phyloP scores from a whole-genome alignment of 2,329 filamentous ascomycete genomes.

The Cladosporium sp. region DNA sequence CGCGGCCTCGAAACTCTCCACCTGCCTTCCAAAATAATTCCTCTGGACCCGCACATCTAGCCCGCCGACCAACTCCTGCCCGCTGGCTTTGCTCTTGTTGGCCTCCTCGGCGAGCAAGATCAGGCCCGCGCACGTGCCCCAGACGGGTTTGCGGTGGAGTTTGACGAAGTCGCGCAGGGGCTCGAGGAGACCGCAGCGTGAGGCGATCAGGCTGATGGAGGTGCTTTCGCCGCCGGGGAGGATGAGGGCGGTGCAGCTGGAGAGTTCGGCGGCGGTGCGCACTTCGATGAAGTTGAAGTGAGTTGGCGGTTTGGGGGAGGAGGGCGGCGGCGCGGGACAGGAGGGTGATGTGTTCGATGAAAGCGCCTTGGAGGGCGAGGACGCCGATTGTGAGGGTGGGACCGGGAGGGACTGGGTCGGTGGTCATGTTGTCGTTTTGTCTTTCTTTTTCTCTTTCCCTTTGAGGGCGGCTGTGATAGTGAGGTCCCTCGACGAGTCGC shows the following conservation, averaged over 20 bases:
- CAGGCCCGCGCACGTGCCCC: slow-evolving; percentile 94
- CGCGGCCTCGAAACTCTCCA: slow-evolving; percentile 80
- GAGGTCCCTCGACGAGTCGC: too few species aligned
- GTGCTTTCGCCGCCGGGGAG: slow-evolving; percentile 95
- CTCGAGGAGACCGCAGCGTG: slow-evolving; percentile 74
- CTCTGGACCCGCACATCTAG: slow-evolving; percentile 85
- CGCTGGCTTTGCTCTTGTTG: slow-evolving; percentile 82
- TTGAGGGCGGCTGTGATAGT: too few species aligned
- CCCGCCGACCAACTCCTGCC: slow-evolving; percentile 89
- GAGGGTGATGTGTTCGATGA: slow-evolving; percentile 79
- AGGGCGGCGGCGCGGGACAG: slow-evolving; percentile 60
- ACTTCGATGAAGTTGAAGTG: slow-evolving; percentile 64
- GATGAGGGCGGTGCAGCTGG: slow-evolving; percentile 74
- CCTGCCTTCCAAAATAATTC: slow-evolving; percentile 93
- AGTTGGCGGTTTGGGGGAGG: slow-evolving; percentile 18
- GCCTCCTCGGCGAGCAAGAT: slow-evolving; percentile 87
- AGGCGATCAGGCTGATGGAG: slow-evolving; percentile 83
- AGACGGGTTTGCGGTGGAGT: slow-evolving; percentile 74
- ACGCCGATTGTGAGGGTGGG: slow-evolving; percentile 53
- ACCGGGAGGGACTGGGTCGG: not conserved
- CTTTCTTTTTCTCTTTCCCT: not conserved
- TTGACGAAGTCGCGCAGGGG: slow-evolving; percentile 88
- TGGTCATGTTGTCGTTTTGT: not conserved
- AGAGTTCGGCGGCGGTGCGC: slow-evolving; percentile 68
- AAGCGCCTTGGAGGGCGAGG: slow-evolving; percentile 84